A percentile compares a stretch with the other conserved stretches of the same genome.
These are phyloP conservation scores for Starmerella gropengiesseri DNA, from an alignment of 805 yeast genomes.

Conservation along the genomic window DNA sequence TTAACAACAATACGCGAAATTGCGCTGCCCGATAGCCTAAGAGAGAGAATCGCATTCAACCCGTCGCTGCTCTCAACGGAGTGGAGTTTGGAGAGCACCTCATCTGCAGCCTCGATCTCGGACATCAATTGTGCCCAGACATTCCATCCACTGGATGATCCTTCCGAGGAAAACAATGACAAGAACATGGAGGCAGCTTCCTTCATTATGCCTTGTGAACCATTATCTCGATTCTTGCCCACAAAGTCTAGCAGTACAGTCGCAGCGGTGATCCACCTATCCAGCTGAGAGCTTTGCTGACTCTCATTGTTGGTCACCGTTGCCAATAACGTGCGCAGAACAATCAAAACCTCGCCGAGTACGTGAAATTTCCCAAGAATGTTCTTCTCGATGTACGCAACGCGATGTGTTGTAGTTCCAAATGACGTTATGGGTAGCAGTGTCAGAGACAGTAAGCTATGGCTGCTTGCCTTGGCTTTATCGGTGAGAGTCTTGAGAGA, in stretches of 20 bases:
- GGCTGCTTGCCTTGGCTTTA: not conserved
- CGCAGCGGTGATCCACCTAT: slow-evolving; percentile 1
- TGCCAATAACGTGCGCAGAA: not conserved
- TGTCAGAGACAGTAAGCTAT: slow-evolving; percentile 2
- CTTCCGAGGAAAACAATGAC: not conserved
- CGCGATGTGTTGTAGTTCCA: not conserved
- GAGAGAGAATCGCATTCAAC: not conserved
- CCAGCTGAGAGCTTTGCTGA: slow-evolving; percentile 3
- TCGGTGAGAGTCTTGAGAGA: slow-evolving; percentile 1
- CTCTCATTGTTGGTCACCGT: slow-evolving; percentile 3
- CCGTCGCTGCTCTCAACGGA: not conserved
- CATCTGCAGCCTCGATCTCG: not conserved
- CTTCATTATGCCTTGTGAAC: not conserved
- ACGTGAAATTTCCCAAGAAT: not conserved
- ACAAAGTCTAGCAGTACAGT: not conserved
- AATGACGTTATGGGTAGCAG: slow-evolving; percentile 1
- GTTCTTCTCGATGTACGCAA: slow-evolving; percentile 1
- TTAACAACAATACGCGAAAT: not conserved
- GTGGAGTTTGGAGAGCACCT: not conserved
- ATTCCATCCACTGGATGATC: not conserved
- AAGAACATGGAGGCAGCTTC: not conserved
- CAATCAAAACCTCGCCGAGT: not conserved
- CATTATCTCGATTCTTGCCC: not conserved
- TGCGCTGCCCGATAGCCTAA: not conserved
- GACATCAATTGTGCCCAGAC: not conserved